Conservation (phyloP, 768 basidiomycete species). For the Suillus brevipes region DNA sequence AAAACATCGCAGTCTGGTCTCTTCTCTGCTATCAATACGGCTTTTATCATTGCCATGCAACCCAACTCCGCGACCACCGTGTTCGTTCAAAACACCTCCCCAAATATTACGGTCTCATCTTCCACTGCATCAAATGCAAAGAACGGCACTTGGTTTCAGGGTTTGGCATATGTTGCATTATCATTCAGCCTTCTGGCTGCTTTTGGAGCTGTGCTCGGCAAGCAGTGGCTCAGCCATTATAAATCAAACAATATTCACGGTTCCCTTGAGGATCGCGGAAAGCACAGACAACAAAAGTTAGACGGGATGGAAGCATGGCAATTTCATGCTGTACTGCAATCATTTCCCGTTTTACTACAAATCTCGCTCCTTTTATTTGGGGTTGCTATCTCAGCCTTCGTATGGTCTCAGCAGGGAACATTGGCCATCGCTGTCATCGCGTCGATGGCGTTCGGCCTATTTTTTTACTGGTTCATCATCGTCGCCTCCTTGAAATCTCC, state of each 20-base stretch:
- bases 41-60: constrained; percentile 7
- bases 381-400: neutral
- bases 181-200: constrained; percentile 24
- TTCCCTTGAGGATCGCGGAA: constrained; percentile 7
- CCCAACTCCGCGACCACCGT: constrained; percentile 4
- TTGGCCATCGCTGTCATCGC: constrained; percentile 1
- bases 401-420: neutral
- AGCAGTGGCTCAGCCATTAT: constrained; percentile 17
- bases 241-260: constrained; percentile 12
- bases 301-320: constrained; percentile 1
- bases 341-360: constrained; percentile 11
- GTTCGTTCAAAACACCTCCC: constrained; percentile 9
- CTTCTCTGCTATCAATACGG: constrained; percentile 6
- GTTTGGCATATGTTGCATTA: constrained; percentile 19
- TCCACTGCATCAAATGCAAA: neutral
- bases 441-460: neutral
- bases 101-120: constrained; percentile 2
- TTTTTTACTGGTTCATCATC: neutral
- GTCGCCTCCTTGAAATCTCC: neutral
- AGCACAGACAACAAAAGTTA: constrained; percentile 4
- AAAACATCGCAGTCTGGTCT: constrained; percentile 8
- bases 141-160: constrained; percentile 14
- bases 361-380: constrained; percentile 9
- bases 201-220: constrained; percentile 20
- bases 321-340: neutral